Evolutionary conservation across 768 basidiomycete species (phyloP), one percentile per base, ranked within the genome.

Genomic region (Tubosaeta brunneosetosa): DNA sequence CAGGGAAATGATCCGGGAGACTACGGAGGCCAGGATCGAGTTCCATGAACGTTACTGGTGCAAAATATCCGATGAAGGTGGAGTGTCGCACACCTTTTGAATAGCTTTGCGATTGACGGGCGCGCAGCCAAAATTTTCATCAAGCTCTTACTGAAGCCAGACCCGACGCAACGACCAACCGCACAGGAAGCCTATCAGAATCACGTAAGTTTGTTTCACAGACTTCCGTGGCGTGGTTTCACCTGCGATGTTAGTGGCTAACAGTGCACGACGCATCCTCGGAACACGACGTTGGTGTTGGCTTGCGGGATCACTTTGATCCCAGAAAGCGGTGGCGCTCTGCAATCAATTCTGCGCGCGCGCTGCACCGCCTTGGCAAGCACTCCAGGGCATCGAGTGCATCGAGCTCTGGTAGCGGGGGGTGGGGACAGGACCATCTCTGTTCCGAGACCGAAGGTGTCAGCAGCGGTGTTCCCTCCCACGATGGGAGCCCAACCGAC

Each of bases 1-100:
- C 47, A 79, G 81, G 52, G 81, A 84, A 44, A 78, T 97, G 34
- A 76, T 88, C 47, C 78, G 81, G 29, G 93, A 98, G 68, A 95
- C 91, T n/a, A 86, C 83, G 0, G 81, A 80, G 34, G 94, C 86
- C 0, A 85, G 83, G 60, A 78, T 97, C 44, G 86, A 88, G 58
- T 98, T 99, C 66, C 95, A 97, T 58, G 90, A 94, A 27, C 78
- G 84, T 32, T 99, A 94, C 56, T 99, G 97, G 97, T 81, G 83
- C 69, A 97, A 95, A 53, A 81, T 95, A 36, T 91, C 89, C 2
- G 64, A 74, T 3, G 79, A 85, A 71, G 91, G 91, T 88, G 40
- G 5, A 32, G 72, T 64, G 13, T 33, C 13, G 17, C 11, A 27
- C 4, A 6, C 6, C 4, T 16, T 49, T 9, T 12, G 4, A 37